Base-by-base conservation (phyloP, 2,329 filamentous ascomycete species). In the Apiospora koreana region DNA sequence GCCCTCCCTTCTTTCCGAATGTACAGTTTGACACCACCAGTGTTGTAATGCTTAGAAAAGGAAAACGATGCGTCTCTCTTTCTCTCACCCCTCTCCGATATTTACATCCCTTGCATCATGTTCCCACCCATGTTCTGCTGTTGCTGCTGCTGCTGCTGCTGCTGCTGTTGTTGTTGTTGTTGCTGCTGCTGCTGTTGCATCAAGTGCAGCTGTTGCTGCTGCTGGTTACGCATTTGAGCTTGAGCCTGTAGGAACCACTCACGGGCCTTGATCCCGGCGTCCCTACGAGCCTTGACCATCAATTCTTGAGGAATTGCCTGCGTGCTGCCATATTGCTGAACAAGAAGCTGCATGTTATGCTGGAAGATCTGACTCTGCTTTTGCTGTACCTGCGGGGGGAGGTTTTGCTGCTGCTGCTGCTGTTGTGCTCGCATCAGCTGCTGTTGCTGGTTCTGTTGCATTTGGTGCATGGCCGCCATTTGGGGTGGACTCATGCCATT, bases 231-330 rank as follows among this genome's bases (percentile, higher is more conserved):
- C 31, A 62, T 70, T 65, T 73, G 73, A 68, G 73, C 72, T 16
- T 71, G 71, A 23, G 74, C 73, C 2, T 74, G 72, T 67, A 75
- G 70, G 31, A 48, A 68, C 10, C 70, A 69, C 28, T 78, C 74
- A 25, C 75, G 75, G 5, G 86, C 86, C 70, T 81, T 82, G 0
- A 71, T 46, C 3, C 80, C 58, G 38, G 86, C 87, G 1, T 74
- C 73, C 23, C 79, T 75, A 76, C 85, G 87, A 38, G 88, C 83
- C 42, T 80, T 81, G 0, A 85, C 82, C 38, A 85, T 70, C 1
- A 81, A 68, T 0, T 88, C 86, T 0, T 74, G 79, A 0, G 87
- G 87, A 3, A 89, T 83, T 41, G 83, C 82, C 28, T 84, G 82
- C 5, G 77, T 69, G 0, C 82, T 81, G 14, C 84, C 84, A 69